Evolutionary conservation across 441 rosid species (phyloP).

Genomic region (Isatis lusitanica): DNA sequence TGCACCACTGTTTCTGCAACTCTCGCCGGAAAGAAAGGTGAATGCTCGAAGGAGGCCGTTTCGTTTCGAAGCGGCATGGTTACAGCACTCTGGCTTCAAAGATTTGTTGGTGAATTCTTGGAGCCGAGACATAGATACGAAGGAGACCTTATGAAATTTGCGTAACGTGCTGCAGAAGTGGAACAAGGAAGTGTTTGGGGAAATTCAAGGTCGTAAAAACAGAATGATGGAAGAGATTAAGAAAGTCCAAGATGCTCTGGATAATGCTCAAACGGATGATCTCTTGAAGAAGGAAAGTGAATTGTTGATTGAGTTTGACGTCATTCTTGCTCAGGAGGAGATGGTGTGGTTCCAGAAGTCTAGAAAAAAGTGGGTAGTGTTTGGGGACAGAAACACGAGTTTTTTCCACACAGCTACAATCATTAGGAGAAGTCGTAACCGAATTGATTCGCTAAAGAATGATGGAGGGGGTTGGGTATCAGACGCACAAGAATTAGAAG

Average conservation of each 20-base stretch:
- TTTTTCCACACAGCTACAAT: not conserved
- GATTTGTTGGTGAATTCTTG: not conserved
- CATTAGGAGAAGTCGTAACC: not conserved
- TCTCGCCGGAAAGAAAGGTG: not conserved
- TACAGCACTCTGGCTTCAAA: not conserved
- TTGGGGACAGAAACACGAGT: not conserved
- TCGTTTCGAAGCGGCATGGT: not conserved
- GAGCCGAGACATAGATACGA: not conserved
- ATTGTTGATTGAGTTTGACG: not conserved
- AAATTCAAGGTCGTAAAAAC: no score
- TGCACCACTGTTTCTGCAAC: not conserved
- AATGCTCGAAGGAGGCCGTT: not conserved
- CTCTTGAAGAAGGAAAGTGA: rapidly evolving
- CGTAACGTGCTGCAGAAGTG: no score
- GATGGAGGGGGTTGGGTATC: not conserved
- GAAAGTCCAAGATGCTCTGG: not conserved
- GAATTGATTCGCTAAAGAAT: not conserved
- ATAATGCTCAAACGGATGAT: not conserved
- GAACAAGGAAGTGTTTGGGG: not conserved
- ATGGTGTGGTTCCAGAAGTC: not conserved
- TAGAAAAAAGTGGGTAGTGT: not conserved
- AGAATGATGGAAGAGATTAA: not conserved
- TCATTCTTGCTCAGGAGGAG: not conserved
- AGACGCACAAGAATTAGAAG: not conserved
- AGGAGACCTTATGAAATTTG: not conserved